phyloP scores from a whole-genome alignment of 2,329 filamentous ascomycete species.

The Alternaria sp. region DNA sequence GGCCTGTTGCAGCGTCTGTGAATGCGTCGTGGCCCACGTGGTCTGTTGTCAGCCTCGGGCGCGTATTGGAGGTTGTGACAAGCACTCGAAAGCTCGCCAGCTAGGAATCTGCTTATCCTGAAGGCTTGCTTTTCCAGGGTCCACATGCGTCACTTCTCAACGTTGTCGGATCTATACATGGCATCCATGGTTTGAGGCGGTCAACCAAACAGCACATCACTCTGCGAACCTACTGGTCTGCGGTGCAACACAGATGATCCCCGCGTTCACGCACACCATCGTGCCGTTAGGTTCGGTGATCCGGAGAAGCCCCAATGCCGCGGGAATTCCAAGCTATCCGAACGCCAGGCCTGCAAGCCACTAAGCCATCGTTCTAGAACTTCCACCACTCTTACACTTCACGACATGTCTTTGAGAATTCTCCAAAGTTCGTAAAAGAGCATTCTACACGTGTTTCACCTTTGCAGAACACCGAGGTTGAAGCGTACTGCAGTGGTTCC shows the following conservation, averaged over 20 bases:
- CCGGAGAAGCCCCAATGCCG: not conserved
- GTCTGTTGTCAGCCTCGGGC: not conserved
- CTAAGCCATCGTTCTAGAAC: not conserved
- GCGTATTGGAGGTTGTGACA: not conserved
- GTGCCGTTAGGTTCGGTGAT: conserved; percentile 1
- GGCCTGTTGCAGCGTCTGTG: not conserved
- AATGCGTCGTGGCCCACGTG: not conserved
- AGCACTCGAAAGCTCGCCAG: not conserved
- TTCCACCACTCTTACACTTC: conserved; percentile 3
- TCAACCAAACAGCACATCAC: not conserved
- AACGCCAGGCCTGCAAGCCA: conserved; percentile 5
- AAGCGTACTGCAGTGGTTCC: not conserved
- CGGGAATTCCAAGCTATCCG: conserved; percentile 1
- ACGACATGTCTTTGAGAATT: not conserved
- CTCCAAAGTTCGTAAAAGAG: not conserved
- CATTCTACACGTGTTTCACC: not conserved
- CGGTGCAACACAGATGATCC: not conserved
- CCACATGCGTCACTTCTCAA: not conserved
- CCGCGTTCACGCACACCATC: not conserved
- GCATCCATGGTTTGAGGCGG: not conserved
- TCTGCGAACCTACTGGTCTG: not conserved
- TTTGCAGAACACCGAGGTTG: not conserved
- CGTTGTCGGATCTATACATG: not conserved
- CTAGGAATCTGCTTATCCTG: not conserved
- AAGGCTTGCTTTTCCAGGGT: not conserved